Percentiles rank a stretch among this genome's conserved stretches.
Evolutionary conservation across 78 protist genomes (phyloP).

Genomic region (Fonticula alba): DNA sequence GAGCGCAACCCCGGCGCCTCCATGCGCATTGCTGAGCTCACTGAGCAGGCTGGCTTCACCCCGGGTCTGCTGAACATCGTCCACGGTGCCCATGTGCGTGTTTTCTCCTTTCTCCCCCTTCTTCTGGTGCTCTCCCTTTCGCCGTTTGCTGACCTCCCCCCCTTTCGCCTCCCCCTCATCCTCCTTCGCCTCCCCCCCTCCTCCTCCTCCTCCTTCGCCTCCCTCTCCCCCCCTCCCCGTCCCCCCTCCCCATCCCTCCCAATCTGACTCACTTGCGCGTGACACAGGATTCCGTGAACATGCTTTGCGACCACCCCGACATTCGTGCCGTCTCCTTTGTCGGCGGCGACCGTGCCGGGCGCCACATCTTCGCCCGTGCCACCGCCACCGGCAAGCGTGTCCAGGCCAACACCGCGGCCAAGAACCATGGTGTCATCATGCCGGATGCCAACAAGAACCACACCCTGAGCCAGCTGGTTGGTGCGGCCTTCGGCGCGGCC

Average conservation of each 20-base stretch:
- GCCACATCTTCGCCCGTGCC: slow-evolving; percentile 62
- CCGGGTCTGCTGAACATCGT: slow-evolving; percentile 53
- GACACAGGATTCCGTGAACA: slow-evolving; percentile 59
- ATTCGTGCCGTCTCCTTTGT: slow-evolving; percentile 88
- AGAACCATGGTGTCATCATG: slow-evolving; percentile 90
- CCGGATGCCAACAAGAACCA: slow-evolving; percentile 73
- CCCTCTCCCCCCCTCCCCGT: neutral
- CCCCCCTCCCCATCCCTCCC: neutral
- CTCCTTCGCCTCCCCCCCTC: neutral
- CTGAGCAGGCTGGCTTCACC: slow-evolving; percentile 79
- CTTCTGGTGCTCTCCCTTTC: neutral
- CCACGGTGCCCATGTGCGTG: slow-evolving; percentile 28
- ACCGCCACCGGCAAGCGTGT: slow-evolving; percentile 82
- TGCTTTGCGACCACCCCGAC: slow-evolving; percentile 69
- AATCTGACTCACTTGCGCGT: neutral
- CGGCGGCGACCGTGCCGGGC: slow-evolving; percentile 59
- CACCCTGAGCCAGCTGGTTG: slow-evolving; percentile 58
- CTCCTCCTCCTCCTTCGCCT: neutral
- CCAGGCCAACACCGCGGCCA: slow-evolving; percentile 87
- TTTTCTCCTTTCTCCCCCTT: neutral
- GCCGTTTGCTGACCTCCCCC: neutral
- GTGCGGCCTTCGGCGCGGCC: slow-evolving; percentile 88
- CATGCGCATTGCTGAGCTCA: slow-evolving; percentile 60
- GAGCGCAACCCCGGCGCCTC: slow-evolving; percentile 68
- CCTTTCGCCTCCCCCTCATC: neutral